Evolutionary conservation across 768 basidiomycete genomes (phyloP).

Genomic region (Lactifluus piperatus): DNA sequence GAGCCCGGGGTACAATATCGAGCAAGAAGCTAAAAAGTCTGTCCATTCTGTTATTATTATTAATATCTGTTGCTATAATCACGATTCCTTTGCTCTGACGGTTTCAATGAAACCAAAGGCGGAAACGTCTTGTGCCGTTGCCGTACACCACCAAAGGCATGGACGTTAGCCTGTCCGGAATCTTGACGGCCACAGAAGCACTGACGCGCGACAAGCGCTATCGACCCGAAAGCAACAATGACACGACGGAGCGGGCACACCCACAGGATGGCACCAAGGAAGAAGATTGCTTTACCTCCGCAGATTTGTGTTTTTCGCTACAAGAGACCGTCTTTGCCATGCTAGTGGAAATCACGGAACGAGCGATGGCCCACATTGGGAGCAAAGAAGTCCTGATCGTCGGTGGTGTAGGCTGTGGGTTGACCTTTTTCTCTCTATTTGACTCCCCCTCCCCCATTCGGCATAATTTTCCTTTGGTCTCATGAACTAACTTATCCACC

Average conservation of each 20-base stretch:
- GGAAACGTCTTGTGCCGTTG: conserved; percentile 70
- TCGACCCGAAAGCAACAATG: conserved; percentile 33
- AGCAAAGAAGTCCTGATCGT: conserved; percentile 96
- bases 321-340: conserved; percentile 98
- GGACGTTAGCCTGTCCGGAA: conserved; percentile 95
- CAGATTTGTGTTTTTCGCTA: conserved; percentile 94
- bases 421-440: background rate
- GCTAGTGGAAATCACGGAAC: conserved; percentile 98
- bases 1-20: conserved; percentile 94
- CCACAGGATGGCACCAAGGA: conserved; percentile 30
- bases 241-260: background rate
- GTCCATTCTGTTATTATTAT: conserved; percentile 5
- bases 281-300: conserved; percentile 76
- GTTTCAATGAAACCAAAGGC: conserved; percentile 37
- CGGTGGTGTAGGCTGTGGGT: conserved; percentile 98
- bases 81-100: conserved; percentile 2
- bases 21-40: conserved; percentile 88
- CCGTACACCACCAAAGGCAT: conserved; percentile 98
- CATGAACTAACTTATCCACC: background rate
- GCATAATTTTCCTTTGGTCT: too few species aligned
- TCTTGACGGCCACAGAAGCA: conserved; percentile 79
- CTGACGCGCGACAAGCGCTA: conserved; percentile 84
- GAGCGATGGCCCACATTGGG: conserved; percentile 98
- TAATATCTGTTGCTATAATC: background rate
- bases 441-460: background rate